Conservation (phyloP, 148 eudicot genomes). For the Camellia lanceoleosa region DNA sequence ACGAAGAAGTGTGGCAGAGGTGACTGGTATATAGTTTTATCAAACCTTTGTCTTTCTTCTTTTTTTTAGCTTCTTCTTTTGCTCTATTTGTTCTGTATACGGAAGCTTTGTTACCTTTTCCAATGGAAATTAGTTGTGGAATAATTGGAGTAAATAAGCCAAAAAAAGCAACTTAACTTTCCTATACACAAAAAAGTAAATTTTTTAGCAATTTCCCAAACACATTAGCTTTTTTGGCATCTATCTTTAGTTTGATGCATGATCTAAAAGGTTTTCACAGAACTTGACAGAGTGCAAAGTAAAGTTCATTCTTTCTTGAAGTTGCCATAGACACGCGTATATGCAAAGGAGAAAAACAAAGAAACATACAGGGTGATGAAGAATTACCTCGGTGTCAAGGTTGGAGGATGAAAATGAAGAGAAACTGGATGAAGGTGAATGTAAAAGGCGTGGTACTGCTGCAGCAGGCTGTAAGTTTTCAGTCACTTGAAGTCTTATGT, state of each 20-base stretch:
- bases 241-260: background rate
- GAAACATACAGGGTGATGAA: background rate
- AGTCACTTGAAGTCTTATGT: conserved; percentile 32
- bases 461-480: conserved; percentile 20
- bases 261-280: background rate
- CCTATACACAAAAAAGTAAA: no score
- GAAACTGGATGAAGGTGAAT: conserved; percentile 41
- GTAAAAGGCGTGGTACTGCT: conserved; percentile 12
- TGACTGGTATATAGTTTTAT: no score
- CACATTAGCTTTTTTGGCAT: background rate
- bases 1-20: no score
- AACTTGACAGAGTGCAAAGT: background rate
- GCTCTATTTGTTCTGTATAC: no score
- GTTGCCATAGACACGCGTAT: background rate
- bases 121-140: no score
- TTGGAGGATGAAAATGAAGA: conserved; percentile 64
- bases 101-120: no score
- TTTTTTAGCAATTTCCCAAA: no score
- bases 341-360: background rate
- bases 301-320: conserved; percentile 4
- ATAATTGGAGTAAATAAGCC: no score
- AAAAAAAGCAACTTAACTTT: no score
- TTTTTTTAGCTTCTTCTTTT: no score
- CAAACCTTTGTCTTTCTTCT: no score
- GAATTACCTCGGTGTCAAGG: conserved; percentile 62